A percentile compares a stretch with the other conserved stretches of the same genome.
Conservation (phyloP, 495 filamentous ascomycete genomes). For the Aspergillus olivimuriae region DNA sequence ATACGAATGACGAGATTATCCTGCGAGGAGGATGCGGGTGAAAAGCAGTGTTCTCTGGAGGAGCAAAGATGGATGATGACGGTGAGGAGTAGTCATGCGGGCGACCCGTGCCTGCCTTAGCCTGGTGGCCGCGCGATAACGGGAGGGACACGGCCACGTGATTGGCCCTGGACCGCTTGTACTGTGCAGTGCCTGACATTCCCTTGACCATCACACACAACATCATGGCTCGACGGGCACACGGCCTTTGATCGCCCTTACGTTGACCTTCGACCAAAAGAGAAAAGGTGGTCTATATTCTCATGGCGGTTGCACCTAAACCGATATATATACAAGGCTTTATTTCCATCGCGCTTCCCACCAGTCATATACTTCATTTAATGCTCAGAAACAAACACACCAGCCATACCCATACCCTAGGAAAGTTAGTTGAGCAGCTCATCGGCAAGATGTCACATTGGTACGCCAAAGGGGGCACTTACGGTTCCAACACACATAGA, state of each 20-base stretch:
- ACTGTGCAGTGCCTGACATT: too few species aligned
- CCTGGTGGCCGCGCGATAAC: background rate
- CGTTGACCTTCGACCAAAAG: too few species aligned
- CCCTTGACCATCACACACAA: too few species aligned
- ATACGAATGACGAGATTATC: too few species aligned
- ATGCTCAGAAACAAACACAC: constrained; percentile 48
- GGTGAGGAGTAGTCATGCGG: constrained; percentile 2
- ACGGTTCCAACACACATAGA: constrained; percentile 85
- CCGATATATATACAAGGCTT: background rate
- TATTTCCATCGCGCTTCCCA: background rate
- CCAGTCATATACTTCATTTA: constrained; percentile 10
- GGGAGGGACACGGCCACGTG: constrained; percentile 4
- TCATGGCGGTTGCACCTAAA: too few species aligned
- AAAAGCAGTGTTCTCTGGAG: too few species aligned
- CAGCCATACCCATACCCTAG: constrained; percentile 51
- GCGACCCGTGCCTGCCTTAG: constrained; percentile 6
- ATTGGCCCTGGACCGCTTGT: too few species aligned
- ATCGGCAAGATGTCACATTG: constrained; percentile 5
- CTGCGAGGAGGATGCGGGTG: too few species aligned
- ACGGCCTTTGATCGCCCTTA: too few species aligned
- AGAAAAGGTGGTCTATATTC: too few species aligned
- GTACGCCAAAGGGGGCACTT: constrained; percentile 10
- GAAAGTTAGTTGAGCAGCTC: too few species aligned
- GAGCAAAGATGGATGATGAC: background rate
- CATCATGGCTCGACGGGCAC: too few species aligned